phyloP scores from a whole-genome alignment of 2,329 filamentous ascomycete species.

The Sporothrix mexicana region DNA sequence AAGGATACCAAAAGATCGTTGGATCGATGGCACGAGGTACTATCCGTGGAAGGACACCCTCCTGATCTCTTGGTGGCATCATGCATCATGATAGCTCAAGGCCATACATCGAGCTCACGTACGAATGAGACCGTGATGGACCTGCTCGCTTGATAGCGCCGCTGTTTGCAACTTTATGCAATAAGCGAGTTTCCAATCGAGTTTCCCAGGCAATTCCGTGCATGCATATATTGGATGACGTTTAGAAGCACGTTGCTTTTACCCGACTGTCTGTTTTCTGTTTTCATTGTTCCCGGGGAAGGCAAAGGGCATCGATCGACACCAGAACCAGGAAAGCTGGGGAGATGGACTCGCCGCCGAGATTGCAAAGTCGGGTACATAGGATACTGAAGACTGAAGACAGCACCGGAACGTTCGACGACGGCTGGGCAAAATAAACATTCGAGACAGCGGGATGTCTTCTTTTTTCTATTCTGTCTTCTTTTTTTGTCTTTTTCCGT shows the following conservation, averaged over 20 bases:
- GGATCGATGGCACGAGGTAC: too few species aligned
- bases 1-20: neutral
- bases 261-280: neutral
- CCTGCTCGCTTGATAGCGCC: too few species aligned
- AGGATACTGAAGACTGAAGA: neutral
- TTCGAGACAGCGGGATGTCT: neutral
- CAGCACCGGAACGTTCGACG: neutral
- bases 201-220: neutral
- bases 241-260: neutral
- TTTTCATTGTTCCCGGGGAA: neutral
- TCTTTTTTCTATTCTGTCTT: neutral
- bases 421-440: neutral
- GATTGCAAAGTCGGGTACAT: neutral
- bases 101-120: neutral
- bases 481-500: too few species aligned
- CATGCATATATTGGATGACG: slow-evolving; percentile 1
- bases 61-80: neutral
- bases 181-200: neutral
- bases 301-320: neutral
- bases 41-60: too few species aligned
- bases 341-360: slow-evolving; percentile 5
- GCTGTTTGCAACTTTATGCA: neutral
- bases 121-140: neutral
- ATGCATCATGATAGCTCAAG: too few species aligned
- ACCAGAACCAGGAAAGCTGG: neutral